phyloP scores from a whole-genome alignment of 768 basidiomycete species.

The Wakefieldia striispora region DNA sequence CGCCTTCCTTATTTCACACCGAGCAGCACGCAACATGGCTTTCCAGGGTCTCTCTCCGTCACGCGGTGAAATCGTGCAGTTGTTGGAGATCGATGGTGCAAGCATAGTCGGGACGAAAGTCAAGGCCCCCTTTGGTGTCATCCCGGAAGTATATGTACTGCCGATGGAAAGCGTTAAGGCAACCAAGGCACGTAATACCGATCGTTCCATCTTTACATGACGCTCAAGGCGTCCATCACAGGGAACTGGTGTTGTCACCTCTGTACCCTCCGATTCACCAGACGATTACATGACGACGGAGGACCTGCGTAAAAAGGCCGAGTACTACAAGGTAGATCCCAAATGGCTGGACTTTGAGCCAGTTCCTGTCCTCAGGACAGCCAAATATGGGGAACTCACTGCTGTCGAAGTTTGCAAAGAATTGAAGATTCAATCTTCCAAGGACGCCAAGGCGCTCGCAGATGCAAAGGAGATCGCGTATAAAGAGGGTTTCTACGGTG shows the following conservation, averaged over 20 bases:
- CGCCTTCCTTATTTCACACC: slow-evolving; percentile 84
- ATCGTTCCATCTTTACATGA: not conserved
- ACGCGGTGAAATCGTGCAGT: slow-evolving; percentile 68
- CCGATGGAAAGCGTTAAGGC: slow-evolving; percentile 99
- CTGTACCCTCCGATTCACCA: slow-evolving; percentile 96
- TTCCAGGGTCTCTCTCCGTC: slow-evolving; percentile 83
- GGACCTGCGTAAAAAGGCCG: slow-evolving; percentile 94
- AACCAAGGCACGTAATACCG: slow-evolving; percentile 63
- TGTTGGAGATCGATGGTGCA: slow-evolving; percentile 76
- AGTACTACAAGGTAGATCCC: slow-evolving; percentile 93
- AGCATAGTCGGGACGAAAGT: slow-evolving; percentile 86
- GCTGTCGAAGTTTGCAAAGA: slow-evolving; percentile 82
- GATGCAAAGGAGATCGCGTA: slow-evolving; percentile 98
- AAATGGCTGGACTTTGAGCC: slow-evolving; percentile 84
- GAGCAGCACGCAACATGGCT: slow-evolving; percentile 96
- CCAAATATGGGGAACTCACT: slow-evolving; percentile 89
- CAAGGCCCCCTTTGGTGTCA: slow-evolving; percentile 79
- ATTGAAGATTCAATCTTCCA: slow-evolving; percentile 93
- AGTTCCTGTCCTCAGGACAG: slow-evolving; percentile 83
- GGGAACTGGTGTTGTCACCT: slow-evolving; percentile 98
- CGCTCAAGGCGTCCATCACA: slow-evolving; percentile 26
- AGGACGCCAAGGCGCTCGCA: slow-evolving; percentile 87
- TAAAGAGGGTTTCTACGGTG: slow-evolving; percentile 97
- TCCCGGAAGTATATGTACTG: slow-evolving; percentile 88
- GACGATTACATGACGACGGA: slow-evolving; percentile 90